Evolutionary conservation across 1,284 basidiomycete species (phyloP).

Genomic region (Malassezia caprae): DNA sequence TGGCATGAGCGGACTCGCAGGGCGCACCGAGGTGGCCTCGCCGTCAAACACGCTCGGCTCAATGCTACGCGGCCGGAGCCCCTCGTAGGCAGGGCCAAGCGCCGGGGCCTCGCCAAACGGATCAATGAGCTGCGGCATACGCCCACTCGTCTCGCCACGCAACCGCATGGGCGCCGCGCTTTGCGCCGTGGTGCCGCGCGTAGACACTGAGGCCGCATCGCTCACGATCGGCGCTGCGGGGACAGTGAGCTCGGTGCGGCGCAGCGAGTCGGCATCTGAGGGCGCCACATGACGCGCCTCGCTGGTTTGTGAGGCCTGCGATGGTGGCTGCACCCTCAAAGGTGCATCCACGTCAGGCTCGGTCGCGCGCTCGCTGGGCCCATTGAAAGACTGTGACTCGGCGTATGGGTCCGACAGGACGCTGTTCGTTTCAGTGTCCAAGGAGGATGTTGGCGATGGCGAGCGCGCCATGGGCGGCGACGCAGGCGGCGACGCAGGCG

Average conservation of each 20-base stretch:
- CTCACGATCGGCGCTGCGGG: neutral
- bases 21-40: constrained; percentile 3
- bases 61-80: constrained; percentile 13
- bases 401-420: neutral
- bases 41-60: constrained; percentile 16
- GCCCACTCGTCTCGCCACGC: constrained; percentile 6
- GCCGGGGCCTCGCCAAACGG: constrained; percentile 6
- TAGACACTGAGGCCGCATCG: neutral
- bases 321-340: neutral
- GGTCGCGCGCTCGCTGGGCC: neutral
- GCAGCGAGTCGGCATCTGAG: neutral
- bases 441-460: neutral
- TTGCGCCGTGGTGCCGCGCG: neutral
- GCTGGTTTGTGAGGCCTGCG: neutral
- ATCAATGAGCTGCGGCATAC: constrained; percentile 14
- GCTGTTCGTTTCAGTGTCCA: neutral
- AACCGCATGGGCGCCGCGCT: neutral
- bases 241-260: neutral
- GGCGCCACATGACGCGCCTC: neutral
- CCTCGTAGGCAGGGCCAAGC: neutral
- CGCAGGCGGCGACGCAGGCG: neutral
- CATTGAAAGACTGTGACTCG: neutral
- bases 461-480: neutral
- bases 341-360: neutral
- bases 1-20: constrained; percentile 13